Base-by-base conservation (phyloP, 1,139 yeast genomes). In the Scheffersomyces segobiensis region DNA sequence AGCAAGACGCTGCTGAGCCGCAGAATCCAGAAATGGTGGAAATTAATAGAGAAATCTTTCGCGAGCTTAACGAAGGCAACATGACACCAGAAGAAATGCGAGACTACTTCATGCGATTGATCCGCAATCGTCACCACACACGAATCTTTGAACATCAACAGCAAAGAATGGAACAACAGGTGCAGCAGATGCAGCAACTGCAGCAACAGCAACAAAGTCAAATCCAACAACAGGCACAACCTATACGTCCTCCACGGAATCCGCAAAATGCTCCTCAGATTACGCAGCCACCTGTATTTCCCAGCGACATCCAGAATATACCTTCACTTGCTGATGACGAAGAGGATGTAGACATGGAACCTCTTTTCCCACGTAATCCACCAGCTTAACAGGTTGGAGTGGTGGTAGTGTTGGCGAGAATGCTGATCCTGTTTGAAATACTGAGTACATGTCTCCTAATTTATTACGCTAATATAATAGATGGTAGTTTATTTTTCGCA, bases 211-310 rank as follows among this genome's bases (percentile, higher is more conserved):
- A 56, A 32, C 55, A 59, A n/a, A 52, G 55, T 18, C 61, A 57
- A 18, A 57, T 49, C 21, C 49, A 46, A 19, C 56, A 50, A 26
- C 55, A 53, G 26, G 24, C 49, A 19, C 56, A 26, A 26, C 47
- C 26, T 21, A 50, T 50, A 6, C 49, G 26, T 24, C 67, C 64
- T 14, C 65, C 62, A 32, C 42, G 42, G 42, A 60, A 60, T 26
- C 63, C 60, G 17, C 65, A 61, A 32, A 75, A 78, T 65, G 83
- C 83, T 7, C 84, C 83, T 2, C 83, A 78, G 53, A 77, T 79
- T 17, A 65, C 67, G 42, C 83, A 79, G 59, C 81, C 81, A 6
- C 77, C 83, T 5, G 81, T 79, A 1, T 80, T 80, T 59, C 78
- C 78, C 2, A 70, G 66, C 59, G 77, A 70, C 18, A 73, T 71